These are phyloP conservation scores for Backusella westeae DNA, from an alignment of 192 early-diverging fungal genomes.

Conservation along the genomic window DNA sequence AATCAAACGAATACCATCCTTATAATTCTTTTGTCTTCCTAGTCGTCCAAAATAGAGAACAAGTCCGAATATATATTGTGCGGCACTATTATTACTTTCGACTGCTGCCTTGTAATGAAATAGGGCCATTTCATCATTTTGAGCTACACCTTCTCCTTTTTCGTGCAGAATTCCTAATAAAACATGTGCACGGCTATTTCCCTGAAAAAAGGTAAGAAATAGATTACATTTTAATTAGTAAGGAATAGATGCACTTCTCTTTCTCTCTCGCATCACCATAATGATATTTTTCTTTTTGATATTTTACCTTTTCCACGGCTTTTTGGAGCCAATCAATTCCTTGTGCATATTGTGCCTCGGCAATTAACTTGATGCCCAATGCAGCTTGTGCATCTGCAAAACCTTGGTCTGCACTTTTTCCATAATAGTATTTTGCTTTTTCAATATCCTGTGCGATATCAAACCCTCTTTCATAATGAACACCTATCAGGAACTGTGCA, in stretches of 20 bases:
- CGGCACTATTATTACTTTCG: slow-evolving; percentile 19
- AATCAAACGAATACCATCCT: slow-evolving; percentile 18
- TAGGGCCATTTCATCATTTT: slow-evolving; percentile 22
- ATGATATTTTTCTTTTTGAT: background rate
- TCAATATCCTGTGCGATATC: slow-evolving; percentile 8
- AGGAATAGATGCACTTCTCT: background rate
- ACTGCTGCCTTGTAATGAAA: slow-evolving; percentile 32
- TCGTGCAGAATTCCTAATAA: slow-evolving; percentile 34
- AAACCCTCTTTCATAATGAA: slow-evolving; percentile 36
- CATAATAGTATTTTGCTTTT: slow-evolving; percentile 28
- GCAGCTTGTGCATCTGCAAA: slow-evolving; percentile 37
- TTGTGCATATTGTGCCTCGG: slow-evolving; percentile 13
- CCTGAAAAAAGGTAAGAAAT: slow-evolving; percentile 15
- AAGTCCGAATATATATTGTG: slow-evolving; percentile 34
- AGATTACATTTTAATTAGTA: background rate
- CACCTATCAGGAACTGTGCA: slow-evolving; percentile 35
- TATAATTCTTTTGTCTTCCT: slow-evolving; percentile 20
- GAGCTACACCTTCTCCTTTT: slow-evolving; percentile 25
- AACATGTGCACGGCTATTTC: slow-evolving; percentile 26
- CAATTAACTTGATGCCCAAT: slow-evolving; percentile 25
- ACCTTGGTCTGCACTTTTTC: slow-evolving; percentile 30
- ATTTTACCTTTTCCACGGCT: slow-evolving; percentile 28
- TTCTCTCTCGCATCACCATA: background rate
- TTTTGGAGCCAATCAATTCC: slow-evolving; percentile 33
- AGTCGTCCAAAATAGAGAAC: slow-evolving; percentile 26